Base-by-base conservation (phyloP, 345 rosid species). In the Cardamine chenopodiifolia region DNA sequence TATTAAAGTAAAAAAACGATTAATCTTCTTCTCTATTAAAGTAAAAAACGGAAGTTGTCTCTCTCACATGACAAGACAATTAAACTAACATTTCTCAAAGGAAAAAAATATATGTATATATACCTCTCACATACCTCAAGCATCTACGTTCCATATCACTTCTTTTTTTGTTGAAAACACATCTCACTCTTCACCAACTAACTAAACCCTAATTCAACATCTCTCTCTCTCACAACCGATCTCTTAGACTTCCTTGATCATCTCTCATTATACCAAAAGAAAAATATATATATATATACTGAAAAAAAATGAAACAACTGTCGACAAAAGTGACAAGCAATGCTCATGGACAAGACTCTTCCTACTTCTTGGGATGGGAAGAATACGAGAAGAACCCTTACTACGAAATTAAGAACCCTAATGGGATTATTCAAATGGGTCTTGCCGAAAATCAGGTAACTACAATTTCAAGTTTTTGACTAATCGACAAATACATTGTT, bases 391-490 rank as follows among this genome's bases (percentile, higher is more conserved):
- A 87, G 65, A 86, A 89, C 68, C 92, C 90, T 13, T 87, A 85
- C 65, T 82, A 89, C 55, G 73, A 81, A 50, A 67, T 66, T 61
- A 82, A 81, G 68, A 87, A 89, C 70, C 90, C 92, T 7, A 47
- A 57, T 20, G 92, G 96, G 45, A 87, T 89, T 68, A 86, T 89
- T 54, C 92, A 88, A 74, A 87, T 89, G 92, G 92, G 96, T 68
- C 88, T 90, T 60, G 96, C 96, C 25, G 96, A 89, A 68, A 89
- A 89, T 76, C 92, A 86, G 82, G 92, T 84, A 40, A 40, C 4
- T 54, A 40, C 9, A 72, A 39, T 25, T 72, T 54, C 25, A 2
- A 29, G 8, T 25, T 28, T 62, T 72, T 11, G 4, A 61, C 29
- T 4, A 23, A 48, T 71, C 26, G 19, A 4, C 35, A 42, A 54